A percentile compares a stretch with the other conserved stretches of the same genome.
Evolutionary conservation across 257 asterid species (phyloP).

Genomic region (Anisodus acutangulus): DNA sequence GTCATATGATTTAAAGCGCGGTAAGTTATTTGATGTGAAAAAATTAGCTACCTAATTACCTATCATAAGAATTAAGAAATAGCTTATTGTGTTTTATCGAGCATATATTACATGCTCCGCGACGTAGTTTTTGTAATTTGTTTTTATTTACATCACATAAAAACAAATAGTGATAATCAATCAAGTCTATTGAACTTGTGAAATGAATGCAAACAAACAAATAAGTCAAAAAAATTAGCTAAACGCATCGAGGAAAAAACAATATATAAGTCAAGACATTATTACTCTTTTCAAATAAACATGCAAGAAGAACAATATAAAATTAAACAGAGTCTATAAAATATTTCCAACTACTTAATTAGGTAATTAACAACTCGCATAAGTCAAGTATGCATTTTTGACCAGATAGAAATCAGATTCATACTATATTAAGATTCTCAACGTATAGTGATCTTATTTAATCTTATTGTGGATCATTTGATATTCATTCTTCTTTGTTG

Average conservation of each 20-base stretch:
- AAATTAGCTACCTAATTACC: too few relatives aligned
- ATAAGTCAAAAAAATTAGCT: not conserved
- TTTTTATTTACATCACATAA: not conserved
- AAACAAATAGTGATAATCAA: not conserved
- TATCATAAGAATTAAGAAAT: not conserved
- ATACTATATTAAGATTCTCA: not conserved
- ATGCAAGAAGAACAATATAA: not conserved
- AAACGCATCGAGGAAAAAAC: not conserved
- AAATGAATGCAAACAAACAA: not conserved
- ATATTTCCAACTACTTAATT: not conserved
- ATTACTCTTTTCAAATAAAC: slow-evolving; percentile 2
- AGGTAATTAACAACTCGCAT: slow-evolving; percentile 1
- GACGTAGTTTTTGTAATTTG: not conserved
- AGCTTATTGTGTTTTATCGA: not conserved
- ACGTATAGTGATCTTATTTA: not conserved
- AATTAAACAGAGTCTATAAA: not conserved
- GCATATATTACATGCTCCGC: not conserved
- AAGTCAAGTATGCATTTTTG: not conserved
- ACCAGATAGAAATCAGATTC: not conserved
- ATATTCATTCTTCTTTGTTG: too few relatives aligned
- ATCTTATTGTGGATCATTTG: not conserved
- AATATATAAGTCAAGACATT: not conserved
- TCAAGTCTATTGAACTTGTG: not conserved
- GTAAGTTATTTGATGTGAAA: not conserved
- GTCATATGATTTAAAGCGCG: not conserved